Evolutionary conservation across 2,329 filamentous ascomycete genomes (phyloP).

Genomic region (Nemania serpens): DNA sequence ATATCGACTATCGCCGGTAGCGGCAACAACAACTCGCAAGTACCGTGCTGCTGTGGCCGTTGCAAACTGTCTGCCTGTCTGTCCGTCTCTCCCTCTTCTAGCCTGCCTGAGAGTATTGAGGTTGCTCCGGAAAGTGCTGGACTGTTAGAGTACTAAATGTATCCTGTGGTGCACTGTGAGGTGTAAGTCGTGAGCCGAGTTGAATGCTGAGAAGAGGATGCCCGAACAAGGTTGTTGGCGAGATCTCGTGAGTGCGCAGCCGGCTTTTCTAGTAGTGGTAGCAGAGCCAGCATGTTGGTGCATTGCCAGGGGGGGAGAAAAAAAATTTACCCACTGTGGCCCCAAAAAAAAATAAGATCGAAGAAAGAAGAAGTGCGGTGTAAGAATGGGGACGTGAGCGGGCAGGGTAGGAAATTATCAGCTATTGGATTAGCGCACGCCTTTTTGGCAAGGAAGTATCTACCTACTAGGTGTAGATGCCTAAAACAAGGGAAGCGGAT

Average conservation of each 20-base stretch:
- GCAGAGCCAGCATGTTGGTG: slow-evolving; percentile 22
- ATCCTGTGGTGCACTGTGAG: slow-evolving; percentile 20
- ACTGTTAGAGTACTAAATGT: neutral
- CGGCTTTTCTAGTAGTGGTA: slow-evolving; percentile 28
- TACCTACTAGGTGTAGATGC: slow-evolving; percentile 13
- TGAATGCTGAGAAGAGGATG: slow-evolving; percentile 16
- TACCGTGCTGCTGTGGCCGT: neutral
- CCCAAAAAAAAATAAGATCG: slow-evolving; percentile 19
- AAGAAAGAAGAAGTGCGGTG: slow-evolving; percentile 30
- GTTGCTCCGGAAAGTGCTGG: neutral
- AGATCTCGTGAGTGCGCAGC: slow-evolving; percentile 22
- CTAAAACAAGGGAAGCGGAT: slow-evolving; percentile 14
- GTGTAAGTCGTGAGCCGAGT: slow-evolving; percentile 15
- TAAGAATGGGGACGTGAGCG: slow-evolving; percentile 21
- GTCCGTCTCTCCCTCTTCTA: neutral
- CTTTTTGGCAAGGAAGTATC: slow-evolving; percentile 17
- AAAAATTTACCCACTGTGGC: slow-evolving; percentile 16
- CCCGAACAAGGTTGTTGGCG: slow-evolving; percentile 14
- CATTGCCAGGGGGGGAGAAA: slow-evolving; percentile 15
- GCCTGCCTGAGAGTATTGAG: neutral
- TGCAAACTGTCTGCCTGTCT: slow-evolving; percentile 5
- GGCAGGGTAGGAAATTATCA: slow-evolving; percentile 21
- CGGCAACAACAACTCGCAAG: slow-evolving; percentile 5
- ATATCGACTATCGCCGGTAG: slow-evolving; percentile 9
- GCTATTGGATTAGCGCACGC: slow-evolving; percentile 24